phyloP scores from a whole-genome alignment of 805 yeast genomes.

The Scheffersomyces lignosus region DNA sequence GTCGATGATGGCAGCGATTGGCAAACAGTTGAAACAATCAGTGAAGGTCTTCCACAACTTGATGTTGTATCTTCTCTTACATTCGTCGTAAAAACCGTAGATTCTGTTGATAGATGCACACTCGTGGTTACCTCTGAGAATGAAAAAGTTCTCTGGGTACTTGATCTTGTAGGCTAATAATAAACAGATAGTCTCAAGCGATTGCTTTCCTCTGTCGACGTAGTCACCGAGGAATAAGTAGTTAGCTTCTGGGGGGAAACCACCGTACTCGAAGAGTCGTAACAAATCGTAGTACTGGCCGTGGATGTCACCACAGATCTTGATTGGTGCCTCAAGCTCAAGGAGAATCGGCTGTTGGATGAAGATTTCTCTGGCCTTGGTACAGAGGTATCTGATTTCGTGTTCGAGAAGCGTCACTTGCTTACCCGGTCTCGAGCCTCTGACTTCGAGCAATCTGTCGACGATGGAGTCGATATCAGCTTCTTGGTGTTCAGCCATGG shows the following conservation, averaged over 20 bases:
- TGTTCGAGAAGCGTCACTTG: conserved; percentile 91
- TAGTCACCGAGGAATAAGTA: conserved; percentile 95
- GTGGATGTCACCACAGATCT: conserved; percentile 96
- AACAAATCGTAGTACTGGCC: conserved; percentile 96
- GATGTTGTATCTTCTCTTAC: conserved; percentile 96
- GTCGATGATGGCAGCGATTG: conserved; percentile 97
- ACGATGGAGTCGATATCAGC: conserved; percentile 96
- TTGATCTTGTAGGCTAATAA: conserved; percentile 94
- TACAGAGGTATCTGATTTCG: conserved; percentile 93
- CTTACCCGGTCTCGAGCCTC: conserved; percentile 98
- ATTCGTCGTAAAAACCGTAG: conserved; percentile 97
- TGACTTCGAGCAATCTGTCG: conserved; percentile 93
- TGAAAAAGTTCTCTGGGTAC: conserved; percentile 97
- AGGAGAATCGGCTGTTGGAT: conserved; percentile 95
- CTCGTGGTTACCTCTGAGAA: conserved; percentile 97
- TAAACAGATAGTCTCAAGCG: conserved; percentile 92
- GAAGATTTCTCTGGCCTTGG: conserved; percentile 96
- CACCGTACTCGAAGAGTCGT: conserved; percentile 96
- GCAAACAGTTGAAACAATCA: conserved; percentile 97
- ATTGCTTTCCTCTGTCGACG: conserved; percentile 98
- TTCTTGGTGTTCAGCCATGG: conserved; percentile 50
- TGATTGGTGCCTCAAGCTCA: conserved; percentile 96
- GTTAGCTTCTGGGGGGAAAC: conserved; percentile 98
- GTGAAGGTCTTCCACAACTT: conserved; percentile 98
- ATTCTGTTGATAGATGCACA: conserved; percentile 97